Percentiles rank a stretch among this genome's conserved stretches.
These are phyloP conservation scores for Colletotrichum echinochloae DNA, from an alignment of 2,329 filamentous ascomycete genomes.

Conservation along the genomic window DNA sequence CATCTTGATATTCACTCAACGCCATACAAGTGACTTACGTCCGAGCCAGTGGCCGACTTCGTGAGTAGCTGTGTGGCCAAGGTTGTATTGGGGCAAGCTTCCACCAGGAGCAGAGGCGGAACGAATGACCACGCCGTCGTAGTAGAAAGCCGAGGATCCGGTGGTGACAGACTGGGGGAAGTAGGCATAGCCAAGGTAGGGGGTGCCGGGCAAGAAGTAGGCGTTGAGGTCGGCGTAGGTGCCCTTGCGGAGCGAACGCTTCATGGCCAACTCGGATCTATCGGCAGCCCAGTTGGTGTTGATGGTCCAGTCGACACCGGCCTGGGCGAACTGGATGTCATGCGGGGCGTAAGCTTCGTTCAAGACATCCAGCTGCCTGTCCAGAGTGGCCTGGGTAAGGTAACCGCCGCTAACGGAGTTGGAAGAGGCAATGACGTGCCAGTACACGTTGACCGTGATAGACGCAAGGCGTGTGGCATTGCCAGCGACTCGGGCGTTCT, in stretches of 20 bases:
- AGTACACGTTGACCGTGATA: constrained; percentile 55
- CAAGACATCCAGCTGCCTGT: constrained; percentile 56
- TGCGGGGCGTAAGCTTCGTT: constrained; percentile 59
- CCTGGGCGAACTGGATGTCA: constrained; percentile 58
- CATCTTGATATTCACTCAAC: neutral
- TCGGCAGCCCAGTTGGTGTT: constrained; percentile 61
- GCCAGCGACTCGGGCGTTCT: constrained; percentile 32
- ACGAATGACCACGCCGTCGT: constrained; percentile 56
- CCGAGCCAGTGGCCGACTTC: constrained; percentile 64
- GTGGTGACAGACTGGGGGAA: constrained; percentile 50
- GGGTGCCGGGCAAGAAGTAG: constrained; percentile 57
- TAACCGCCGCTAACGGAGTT: constrained; percentile 49
- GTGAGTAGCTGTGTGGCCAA: constrained; percentile 52
- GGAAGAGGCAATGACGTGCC: constrained; percentile 52
- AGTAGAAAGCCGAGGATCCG: constrained; percentile 50
- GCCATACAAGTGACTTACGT: constrained; percentile 32
- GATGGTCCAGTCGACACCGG: constrained; percentile 58
- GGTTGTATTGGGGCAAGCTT: constrained; percentile 49
- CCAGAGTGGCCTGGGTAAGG: constrained; percentile 49
- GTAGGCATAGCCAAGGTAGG: constrained; percentile 60
- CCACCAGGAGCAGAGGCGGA: constrained; percentile 54
- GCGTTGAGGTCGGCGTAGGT: constrained; percentile 58
- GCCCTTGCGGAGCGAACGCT: constrained; percentile 57
- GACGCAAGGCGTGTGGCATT: constrained; percentile 43
- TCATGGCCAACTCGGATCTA: constrained; percentile 56